Evolutionary conservation across 2,329 filamentous ascomycete species (phyloP).

Genomic region (Lachnellula cervina): DNA sequence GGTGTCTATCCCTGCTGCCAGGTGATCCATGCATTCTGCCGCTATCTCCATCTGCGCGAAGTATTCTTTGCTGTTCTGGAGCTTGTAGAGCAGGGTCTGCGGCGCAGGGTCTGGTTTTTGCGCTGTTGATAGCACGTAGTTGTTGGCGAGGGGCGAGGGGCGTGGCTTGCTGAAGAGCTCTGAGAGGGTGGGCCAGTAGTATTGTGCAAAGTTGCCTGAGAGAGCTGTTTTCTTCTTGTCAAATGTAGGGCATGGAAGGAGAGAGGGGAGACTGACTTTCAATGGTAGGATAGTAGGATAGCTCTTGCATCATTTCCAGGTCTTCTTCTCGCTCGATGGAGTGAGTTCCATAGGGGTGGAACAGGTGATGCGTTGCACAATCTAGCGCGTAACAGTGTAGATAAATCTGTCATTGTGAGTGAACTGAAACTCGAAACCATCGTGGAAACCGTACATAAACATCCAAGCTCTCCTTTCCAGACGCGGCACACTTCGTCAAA

Average conservation of each 20-base stretch:
- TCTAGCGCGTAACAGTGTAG: conserved; percentile 66
- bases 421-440: neutral
- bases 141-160: conserved; percentile 47
- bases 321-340: conserved; percentile 53
- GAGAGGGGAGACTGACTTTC: conserved; percentile 43
- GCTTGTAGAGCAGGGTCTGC: conserved; percentile 55
- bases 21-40: conserved; percentile 66
- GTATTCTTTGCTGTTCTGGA: conserved; percentile 46
- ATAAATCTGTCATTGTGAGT: conserved; percentile 17
- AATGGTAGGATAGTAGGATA: conserved; percentile 62
- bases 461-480: conserved; percentile 46
- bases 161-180: conserved; percentile 79
- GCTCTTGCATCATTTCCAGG: conserved; percentile 62
- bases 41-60: conserved; percentile 53
- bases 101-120: conserved; percentile 41
- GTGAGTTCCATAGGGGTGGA: conserved; percentile 59
- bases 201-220: conserved; percentile 40
- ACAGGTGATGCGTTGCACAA: conserved; percentile 64
- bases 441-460: conserved; percentile 46
- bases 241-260: neutral
- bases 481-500: conserved; percentile 45
- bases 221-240: neutral
- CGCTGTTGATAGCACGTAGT: conserved; percentile 52
- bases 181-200: conserved; percentile 93
- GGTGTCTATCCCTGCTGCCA: conserved; percentile 67